Base-by-base conservation (phyloP, 495 filamentous ascomycete species). In the Cudoniella acicularis region DNA sequence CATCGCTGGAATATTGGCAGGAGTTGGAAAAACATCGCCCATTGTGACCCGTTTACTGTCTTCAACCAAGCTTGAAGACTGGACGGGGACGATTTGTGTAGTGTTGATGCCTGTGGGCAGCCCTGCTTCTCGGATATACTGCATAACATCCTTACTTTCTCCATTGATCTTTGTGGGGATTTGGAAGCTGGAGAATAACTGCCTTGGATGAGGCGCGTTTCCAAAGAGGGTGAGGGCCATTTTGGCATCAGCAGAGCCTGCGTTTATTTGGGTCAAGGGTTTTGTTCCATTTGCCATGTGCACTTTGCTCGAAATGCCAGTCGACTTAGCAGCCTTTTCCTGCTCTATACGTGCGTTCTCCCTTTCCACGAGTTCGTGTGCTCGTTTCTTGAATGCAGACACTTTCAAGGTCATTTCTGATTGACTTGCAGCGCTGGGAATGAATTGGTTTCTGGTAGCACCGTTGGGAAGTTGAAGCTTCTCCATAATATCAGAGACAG, bases 101-200 rank as follows among this genome's bases (percentile, higher is more conserved):
- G 83, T 77, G 9, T 77, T 80, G 26, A 96, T 85, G 25, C 89
- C 88, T 56, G 83, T 87, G 1, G 91, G 92, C 27, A 97, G 70
- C 13, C 74, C 77, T 13, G 71, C 77, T 55, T 91, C 89, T 46
- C 75, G 78, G 22, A 95, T 71, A 1, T 76, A 70, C 53, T 64
- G 71, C 18, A 78, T 49, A 9, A 67, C 59, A 1, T 69, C 69
- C 20, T 65, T 64, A 0, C 49, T 48, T 18, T 63, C 61, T 30
- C 71, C 70, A 16, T 73, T 65, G 23, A 73, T 67, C 46, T 75
- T 70, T n/a, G 76, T 72, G 17, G 75, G 74, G 51, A 79, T 77
- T 61, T 87, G 87, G 23, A 92, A 72, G 70, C 91, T 95, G 13
- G 91, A 91, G 70, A 91, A 96, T 16, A 96, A 76, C 54, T 93